These are phyloP conservation scores for Chrysoporthe deuterocubensis DNA, from an alignment of 2,329 filamentous ascomycete genomes.

Conservation along the genomic window DNA sequence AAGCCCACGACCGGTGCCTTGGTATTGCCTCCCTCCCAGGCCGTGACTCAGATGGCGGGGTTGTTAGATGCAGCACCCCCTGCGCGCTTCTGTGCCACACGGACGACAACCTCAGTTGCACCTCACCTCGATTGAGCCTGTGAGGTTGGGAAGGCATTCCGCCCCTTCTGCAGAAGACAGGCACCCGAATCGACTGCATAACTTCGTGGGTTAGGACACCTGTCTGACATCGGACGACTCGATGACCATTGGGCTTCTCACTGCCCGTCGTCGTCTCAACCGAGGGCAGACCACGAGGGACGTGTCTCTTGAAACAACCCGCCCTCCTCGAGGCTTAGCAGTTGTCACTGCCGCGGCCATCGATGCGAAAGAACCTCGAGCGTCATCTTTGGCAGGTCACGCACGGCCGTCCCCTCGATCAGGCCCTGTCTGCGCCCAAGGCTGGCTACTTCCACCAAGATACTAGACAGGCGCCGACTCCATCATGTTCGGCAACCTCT, in stretches of 20 bases:
- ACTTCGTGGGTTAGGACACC: neutral
- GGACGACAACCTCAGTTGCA: slow-evolving; percentile 11
- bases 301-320: neutral
- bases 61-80: slow-evolving; percentile 1
- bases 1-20: neutral
- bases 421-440: neutral
- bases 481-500: slow-evolving; percentile 50
- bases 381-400: neutral
- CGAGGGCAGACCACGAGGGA: neutral
- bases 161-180: neutral
- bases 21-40: neutral
- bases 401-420: neutral
- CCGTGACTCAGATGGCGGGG: slow-evolving; percentile 4
- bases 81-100: slow-evolving; percentile 17
- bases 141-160: neutral
- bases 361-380: neutral
- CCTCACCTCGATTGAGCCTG: neutral
- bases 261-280: neutral
- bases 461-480: neutral
- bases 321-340: neutral
- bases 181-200: neutral
- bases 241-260: neutral
- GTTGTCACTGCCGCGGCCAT: neutral
- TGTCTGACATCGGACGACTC: neutral
- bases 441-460: neutral